Evolutionary conservation across 805 yeast genomes (phyloP).

Genomic region (Jamesozyma rosinii): DNA sequence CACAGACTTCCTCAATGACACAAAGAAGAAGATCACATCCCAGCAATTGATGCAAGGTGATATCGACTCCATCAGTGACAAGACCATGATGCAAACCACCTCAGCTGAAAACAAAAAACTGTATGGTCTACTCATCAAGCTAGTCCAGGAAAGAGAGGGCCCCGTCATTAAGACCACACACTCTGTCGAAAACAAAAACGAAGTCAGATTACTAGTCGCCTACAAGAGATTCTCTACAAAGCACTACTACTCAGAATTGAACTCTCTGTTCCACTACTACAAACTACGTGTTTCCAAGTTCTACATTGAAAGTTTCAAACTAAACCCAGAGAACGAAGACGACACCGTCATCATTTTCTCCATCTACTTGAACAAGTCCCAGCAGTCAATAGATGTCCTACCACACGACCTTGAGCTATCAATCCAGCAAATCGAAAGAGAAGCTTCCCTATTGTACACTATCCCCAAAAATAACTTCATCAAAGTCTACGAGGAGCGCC

Average conservation of each 20-base stretch:
- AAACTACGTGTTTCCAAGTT: conserved; percentile 76
- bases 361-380: conserved; percentile 63
- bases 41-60: conserved; percentile 31
- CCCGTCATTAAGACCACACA: conserved; percentile 80
- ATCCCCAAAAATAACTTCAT: conserved; percentile 81
- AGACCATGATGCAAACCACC: conserved; percentile 66
- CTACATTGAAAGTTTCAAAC: conserved; percentile 81
- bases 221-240: conserved; percentile 77
- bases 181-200: conserved; percentile 69
- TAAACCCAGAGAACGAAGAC: conserved; percentile 34
- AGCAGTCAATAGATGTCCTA: conserved; percentile 35
- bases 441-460: conserved; percentile 85
- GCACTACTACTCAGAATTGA: conserved; percentile 77
- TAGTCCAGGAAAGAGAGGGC: conserved; percentile 70
- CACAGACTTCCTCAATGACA: conserved; percentile 40
- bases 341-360: conserved; percentile 83
- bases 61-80: conserved; percentile 65
- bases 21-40: conserved; percentile 4
- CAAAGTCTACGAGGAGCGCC: conserved; percentile 59
- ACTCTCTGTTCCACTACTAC: conserved; percentile 81
- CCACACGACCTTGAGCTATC: conserved; percentile 46
- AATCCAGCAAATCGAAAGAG: conserved; percentile 83
- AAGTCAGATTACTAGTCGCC: conserved; percentile 82
- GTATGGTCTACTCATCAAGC: conserved; percentile 61
- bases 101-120: conserved; percentile 69